Evolutionary conservation across 192 early-diverging fungal species (phyloP).

Genomic region (Kickxella alabastrina): DNA sequence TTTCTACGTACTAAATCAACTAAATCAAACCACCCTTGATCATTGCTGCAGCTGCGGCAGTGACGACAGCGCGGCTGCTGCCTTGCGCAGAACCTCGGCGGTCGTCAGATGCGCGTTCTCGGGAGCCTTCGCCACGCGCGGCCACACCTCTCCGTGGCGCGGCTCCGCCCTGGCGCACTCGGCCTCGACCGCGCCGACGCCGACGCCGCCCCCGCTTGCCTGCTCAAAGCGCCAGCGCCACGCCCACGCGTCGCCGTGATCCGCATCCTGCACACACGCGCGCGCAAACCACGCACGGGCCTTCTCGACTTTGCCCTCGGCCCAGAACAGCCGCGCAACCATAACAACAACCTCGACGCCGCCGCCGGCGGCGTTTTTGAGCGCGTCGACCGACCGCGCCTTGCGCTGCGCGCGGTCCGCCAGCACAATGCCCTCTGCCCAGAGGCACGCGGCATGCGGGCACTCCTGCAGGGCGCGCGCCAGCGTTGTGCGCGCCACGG

Average conservation of each 20-base stretch:
- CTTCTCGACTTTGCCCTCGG: slow-evolving; percentile 89
- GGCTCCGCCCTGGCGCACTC: slow-evolving; percentile 78
- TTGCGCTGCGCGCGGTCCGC: slow-evolving; percentile 86
- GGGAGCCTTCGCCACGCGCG: slow-evolving; percentile 68
- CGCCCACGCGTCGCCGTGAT: slow-evolving; percentile 91
- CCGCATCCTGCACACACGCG: slow-evolving; percentile 75
- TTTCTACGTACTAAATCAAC: too few relatives aligned
- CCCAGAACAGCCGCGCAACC: slow-evolving; percentile 90
- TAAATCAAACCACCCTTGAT: too few relatives aligned
- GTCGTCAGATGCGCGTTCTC: slow-evolving; percentile 19
- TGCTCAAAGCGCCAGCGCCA: slow-evolving; percentile 93
- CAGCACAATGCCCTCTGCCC: slow-evolving; percentile 83
- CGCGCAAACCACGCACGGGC: slow-evolving; percentile 88
- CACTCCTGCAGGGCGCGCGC: slow-evolving; percentile 94
- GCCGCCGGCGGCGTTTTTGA: slow-evolving; percentile 80
- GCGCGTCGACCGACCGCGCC: slow-evolving; percentile 80
- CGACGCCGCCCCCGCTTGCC: slow-evolving; percentile 30
- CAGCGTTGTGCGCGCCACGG: slow-evolving; percentile 69
- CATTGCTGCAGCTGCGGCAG: too few relatives aligned
- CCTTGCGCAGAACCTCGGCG: slow-evolving; percentile 17
- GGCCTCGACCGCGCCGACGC: slow-evolving; percentile 48
- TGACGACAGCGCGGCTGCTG: slow-evolving; percentile 21
- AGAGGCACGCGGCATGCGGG: slow-evolving; percentile 76
- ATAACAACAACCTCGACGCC: slow-evolving; percentile 75
- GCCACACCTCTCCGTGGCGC: slow-evolving; percentile 88